A percentile compares a stretch with the other conserved stretches of the same genome.
phyloP scores from a whole-genome alignment of 2,329 filamentous ascomycete species.

The Tolypocladium endophyticum region DNA sequence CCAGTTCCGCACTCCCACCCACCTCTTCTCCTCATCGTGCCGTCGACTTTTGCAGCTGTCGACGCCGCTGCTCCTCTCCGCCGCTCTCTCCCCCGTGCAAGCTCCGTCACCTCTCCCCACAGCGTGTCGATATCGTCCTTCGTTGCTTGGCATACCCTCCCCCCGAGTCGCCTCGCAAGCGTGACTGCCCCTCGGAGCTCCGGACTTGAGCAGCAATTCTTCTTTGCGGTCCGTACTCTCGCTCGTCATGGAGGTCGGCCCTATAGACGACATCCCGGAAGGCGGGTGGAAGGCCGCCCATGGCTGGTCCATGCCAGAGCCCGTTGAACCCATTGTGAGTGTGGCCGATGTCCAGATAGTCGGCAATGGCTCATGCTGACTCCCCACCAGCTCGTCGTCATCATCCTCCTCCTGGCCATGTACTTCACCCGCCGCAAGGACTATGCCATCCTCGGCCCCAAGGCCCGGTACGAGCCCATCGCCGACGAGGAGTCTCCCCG shows the following conservation, averaged over 20 bases:
- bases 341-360: background rate
- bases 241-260: constrained; percentile 6
- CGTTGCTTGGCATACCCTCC: background rate
- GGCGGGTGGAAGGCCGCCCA: constrained; percentile 13
- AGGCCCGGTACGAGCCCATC: constrained; percentile 10
- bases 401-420: constrained; percentile 25
- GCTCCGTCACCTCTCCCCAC: background rate
- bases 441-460: constrained; percentile 19
- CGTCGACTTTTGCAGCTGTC: background rate
- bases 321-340: constrained; percentile 22
- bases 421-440: constrained; percentile 23
- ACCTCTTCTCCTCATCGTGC: background rate
- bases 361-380: background rate
- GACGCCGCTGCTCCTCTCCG: background rate
- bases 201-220: background rate
- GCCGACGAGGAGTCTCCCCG: constrained; percentile 13
- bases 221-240: background rate
- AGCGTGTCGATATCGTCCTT: background rate
- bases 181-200: background rate
- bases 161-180: background rate
- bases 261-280: constrained; percentile 8
- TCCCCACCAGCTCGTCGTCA: constrained; percentile 20
- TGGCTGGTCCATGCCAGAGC: constrained; percentile 20
- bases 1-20: background rate
- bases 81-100: background rate